Evolutionary conservation across 306 rosid species (phyloP), one percentile per base, ranked within the genome.

Genomic region (Dicorynia guianensis): DNA sequence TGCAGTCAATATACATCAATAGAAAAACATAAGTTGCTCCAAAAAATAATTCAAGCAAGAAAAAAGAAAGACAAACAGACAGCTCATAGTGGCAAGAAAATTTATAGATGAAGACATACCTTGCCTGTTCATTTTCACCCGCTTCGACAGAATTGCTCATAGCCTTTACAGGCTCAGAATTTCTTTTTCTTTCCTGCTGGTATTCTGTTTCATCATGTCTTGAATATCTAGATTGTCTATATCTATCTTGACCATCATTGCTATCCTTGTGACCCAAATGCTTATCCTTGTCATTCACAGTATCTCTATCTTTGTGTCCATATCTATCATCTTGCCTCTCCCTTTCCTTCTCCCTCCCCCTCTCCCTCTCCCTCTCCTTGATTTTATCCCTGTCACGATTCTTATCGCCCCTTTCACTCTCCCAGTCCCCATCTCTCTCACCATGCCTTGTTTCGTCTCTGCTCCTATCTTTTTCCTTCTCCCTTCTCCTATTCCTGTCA

Each of bases 311-410:
- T 43, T 57, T 81, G 75, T 76, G 81, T 63, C 79, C 56, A 75
- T 43, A 54, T 78, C 83, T 89, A 63, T 87, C 89, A 72, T 83
- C 85, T 72, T 80, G 81, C 75, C 85, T 84, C 39, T 80, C 82
- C 77, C 90, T 85, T 59, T 85, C 89, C 69, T 43, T 69, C 82
- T 75, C 90, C 84, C 63, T 85, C 89, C 69, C 90, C 83, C 90
- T 78, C 61, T 79, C 85, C 25, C 81, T 75, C 63, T 67, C 82
- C 77, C 90, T 85, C 63, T 85, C 89, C 69, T 43, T 69, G 69
- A 69, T 58, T 71, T 11, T 70, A 65, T 76, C 79, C 63, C 90
- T 74, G 58, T 80, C 81, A 67, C 83, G 69, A 55, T 72, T 72
- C 63, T 71, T 83, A 30, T 81, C 84, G 78, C 76, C 84, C 85